Conservation (phyloP, 2,329 filamentous ascomycete genomes). For the Diplodia corticola region DNA sequence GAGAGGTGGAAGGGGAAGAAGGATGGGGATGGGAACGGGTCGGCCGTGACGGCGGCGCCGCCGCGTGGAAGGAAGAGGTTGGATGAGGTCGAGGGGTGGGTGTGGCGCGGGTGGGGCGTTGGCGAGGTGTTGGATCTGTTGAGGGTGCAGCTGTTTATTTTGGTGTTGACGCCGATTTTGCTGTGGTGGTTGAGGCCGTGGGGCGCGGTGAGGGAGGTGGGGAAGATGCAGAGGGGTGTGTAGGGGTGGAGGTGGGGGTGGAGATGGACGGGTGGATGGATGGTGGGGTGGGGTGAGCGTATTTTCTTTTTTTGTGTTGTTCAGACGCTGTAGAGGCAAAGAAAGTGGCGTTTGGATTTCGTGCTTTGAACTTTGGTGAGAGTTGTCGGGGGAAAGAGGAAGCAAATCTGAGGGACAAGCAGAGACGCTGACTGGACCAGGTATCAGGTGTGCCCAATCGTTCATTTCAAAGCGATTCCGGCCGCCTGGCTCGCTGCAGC, state of each 20-base stretch:
- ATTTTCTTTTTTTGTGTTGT: not conserved
- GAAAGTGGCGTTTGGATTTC: not conserved
- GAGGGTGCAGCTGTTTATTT: constrained; percentile 1
- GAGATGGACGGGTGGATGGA: too few relatives aligned
- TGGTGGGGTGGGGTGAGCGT: not conserved
- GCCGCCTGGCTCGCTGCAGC: too few relatives aligned
- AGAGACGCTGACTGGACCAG: too few relatives aligned
- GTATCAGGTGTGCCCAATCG: too few relatives aligned
- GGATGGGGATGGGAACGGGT: not conserved
- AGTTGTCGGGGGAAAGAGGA: not conserved
- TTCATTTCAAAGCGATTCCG: too few relatives aligned
- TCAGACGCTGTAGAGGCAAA: not conserved
- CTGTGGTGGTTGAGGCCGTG: constrained; percentile 16
- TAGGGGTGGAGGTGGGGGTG: not conserved
- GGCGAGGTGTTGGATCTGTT: not conserved
- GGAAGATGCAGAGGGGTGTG: not conserved
- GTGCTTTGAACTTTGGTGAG: not conserved
- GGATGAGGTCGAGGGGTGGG: not conserved
- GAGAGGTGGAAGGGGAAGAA: constrained; percentile 39
- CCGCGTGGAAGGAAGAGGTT: not conserved
- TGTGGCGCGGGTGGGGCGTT: not conserved
- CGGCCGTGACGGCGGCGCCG: not conserved
- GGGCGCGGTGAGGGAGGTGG: not conserved
- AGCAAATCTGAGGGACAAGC: not conserved
- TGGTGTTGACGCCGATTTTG: constrained; percentile 12